These are phyloP conservation scores for Xerocomellus intermedius DNA, from an alignment of 768 basidiomycete genomes.

Conservation along the genomic window DNA sequence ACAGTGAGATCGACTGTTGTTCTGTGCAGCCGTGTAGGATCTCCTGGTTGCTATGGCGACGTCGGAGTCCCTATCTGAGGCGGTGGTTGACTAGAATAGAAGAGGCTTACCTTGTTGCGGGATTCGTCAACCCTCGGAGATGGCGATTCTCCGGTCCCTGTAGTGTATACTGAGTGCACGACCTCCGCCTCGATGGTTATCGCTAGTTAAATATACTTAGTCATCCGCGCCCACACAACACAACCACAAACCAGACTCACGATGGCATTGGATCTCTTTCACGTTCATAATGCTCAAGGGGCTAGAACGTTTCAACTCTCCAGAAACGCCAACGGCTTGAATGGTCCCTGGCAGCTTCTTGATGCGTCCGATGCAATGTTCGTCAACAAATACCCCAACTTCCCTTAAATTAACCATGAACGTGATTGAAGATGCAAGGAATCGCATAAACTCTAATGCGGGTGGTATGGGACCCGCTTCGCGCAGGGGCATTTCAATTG, in stretches of 20 bases:
- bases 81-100: no score
- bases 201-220: conserved; percentile 39
- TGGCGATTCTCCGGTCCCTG: no score
- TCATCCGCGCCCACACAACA: neutral
- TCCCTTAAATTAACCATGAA: conserved; percentile 80
- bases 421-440: conserved; percentile 87
- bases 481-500: conserved; percentile 81
- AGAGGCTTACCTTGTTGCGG: no score
- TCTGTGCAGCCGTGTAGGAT: neutral
- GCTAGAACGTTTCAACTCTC: conserved; percentile 53
- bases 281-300: conserved; percentile 65
- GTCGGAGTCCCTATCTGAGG: no score
- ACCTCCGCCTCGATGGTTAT: conserved; percentile 78
- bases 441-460: conserved; percentile 82
- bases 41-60: neutral
- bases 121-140: no score
- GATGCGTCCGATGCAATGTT: conserved; percentile 61
- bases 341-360: conserved; percentile 47
- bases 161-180: no score
- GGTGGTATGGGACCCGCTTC: conserved; percentile 73
- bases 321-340: conserved; percentile 47
- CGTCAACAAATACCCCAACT: conserved; percentile 78
- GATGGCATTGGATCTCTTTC: conserved; percentile 44
- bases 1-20: conserved; percentile 25
- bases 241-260: neutral